These are phyloP conservation scores for Aspergillaceae sp. DNA, from an alignment of 2,329 filamentous ascomycete genomes.

Conservation along the genomic window DNA sequence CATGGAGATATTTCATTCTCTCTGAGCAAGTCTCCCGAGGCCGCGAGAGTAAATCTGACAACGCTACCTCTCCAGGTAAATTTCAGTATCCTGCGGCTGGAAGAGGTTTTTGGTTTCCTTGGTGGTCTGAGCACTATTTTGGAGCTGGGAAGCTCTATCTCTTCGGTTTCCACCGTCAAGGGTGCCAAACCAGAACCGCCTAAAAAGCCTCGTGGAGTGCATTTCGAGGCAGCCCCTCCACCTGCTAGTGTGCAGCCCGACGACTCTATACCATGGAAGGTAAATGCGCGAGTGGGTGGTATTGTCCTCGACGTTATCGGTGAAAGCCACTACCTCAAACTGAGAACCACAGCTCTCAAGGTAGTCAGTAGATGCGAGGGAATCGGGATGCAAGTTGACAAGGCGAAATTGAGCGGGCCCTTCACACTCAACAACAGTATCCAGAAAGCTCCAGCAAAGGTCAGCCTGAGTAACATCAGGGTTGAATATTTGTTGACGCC, in stretches of 20 bases:
- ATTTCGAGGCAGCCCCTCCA: constrained; percentile 45
- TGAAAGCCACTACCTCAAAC: constrained; percentile 61
- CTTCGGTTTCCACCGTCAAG: constrained; percentile 56
- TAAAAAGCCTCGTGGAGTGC: constrained; percentile 43
- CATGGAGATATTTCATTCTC: constrained; percentile 34
- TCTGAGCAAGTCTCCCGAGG: constrained; percentile 22
- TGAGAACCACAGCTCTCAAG: constrained; percentile 76
- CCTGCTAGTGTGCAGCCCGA: constrained; percentile 12
- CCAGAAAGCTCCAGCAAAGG: constrained; percentile 48
- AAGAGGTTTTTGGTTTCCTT: constrained; percentile 81
- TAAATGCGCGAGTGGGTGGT: constrained; percentile 69
- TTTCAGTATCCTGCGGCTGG: constrained; percentile 69
- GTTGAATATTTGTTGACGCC: constrained; percentile 66
- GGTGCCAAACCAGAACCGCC: constrained; percentile 21
- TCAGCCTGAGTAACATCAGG: constrained; percentile 57
- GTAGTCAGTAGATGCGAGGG: constrained; percentile 65
- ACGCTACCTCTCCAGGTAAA: constrained; percentile 69
- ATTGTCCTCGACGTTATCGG: constrained; percentile 68
- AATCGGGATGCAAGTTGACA: constrained; percentile 64
- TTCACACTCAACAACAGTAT: constrained; percentile 42
- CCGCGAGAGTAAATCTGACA: constrained; percentile 50
- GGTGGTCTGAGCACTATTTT: constrained; percentile 86
- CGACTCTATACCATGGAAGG: constrained; percentile 44
- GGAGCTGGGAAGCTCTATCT: constrained; percentile 77
- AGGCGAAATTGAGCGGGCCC: constrained; percentile 66